Percentiles rank a stretch among this genome's conserved stretches.
These are phyloP conservation scores for Fusarium newnesense DNA, from an alignment of 2,329 filamentous ascomycete species.

Conservation along the genomic window DNA sequence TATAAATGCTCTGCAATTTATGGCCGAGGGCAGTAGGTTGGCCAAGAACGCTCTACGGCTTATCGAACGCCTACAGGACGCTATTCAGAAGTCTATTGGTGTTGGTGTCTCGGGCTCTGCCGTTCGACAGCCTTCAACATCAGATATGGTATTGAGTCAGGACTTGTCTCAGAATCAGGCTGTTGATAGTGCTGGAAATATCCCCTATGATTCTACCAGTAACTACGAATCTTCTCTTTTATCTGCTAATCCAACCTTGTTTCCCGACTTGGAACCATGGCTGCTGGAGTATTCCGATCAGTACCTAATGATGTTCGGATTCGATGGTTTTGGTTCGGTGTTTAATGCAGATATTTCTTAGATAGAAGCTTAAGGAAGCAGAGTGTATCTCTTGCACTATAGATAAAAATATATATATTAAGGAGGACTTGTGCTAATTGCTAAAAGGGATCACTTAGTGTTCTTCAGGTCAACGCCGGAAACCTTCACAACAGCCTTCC, in stretches of 20 bases:
- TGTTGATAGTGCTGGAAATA: background rate
- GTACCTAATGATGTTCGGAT: background rate
- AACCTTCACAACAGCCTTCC: background rate
- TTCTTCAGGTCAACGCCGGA: background rate
- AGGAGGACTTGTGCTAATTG: too few relatives aligned
- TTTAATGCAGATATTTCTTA: background rate
- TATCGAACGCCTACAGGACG: background rate
- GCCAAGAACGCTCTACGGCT: background rate
- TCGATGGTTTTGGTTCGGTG: background rate
- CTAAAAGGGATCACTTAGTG: too few relatives aligned
- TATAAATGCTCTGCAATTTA: background rate
- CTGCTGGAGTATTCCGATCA: background rate
- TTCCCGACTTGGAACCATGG: background rate
- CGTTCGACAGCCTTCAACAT: background rate
- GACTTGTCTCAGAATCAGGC: background rate
- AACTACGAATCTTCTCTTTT: background rate
- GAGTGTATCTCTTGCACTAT: background rate
- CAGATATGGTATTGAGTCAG: background rate
- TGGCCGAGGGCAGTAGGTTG: background rate
- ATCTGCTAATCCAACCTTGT: background rate
- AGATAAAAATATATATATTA: too few relatives aligned
- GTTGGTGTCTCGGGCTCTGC: too few relatives aligned
- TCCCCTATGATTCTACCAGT: background rate
- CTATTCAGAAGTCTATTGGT: background rate
- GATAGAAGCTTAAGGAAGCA: background rate